Conservation (phyloP, 2,329 filamentous ascomycete species). For the Penicillium sp. region DNA sequence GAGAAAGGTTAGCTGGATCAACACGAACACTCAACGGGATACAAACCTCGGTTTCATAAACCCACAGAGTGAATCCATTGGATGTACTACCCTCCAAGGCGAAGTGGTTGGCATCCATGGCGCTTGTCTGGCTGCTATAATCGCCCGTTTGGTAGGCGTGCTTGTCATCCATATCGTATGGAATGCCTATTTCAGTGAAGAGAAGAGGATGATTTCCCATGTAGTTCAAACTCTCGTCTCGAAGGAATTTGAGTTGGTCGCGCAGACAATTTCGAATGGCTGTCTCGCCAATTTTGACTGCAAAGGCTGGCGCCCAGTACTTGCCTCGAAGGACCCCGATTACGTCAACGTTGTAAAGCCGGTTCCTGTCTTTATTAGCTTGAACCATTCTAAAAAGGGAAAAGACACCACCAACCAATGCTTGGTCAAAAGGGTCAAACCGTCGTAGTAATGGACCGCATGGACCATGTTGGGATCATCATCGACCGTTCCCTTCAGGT, state of each 20-base stretch:
- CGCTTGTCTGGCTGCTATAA: conserved; percentile 86
- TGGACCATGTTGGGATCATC: conserved; percentile 90
- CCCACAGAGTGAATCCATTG: conserved; percentile 86
- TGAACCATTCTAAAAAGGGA: no score
- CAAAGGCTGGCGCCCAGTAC: conserved; percentile 85
- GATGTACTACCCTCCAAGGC: conserved; percentile 79
- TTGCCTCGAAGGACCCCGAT: conserved; percentile 85
- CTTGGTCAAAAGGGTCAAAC: conserved; percentile 94
- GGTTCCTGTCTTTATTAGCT: conserved; percentile 58
- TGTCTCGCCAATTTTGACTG: conserved; percentile 86
- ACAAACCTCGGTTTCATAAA: conserved; percentile 69
- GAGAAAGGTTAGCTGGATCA: neutral
- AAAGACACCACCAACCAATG: conserved; percentile 64
- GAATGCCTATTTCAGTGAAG: conserved; percentile 94
- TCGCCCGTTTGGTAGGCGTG: conserved; percentile 93
- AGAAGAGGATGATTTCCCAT: conserved; percentile 87
- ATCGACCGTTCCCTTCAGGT: conserved; percentile 80
- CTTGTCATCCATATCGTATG: conserved; percentile 98
- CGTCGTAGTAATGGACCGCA: conserved; percentile 94
- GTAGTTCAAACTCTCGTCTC: conserved; percentile 81
- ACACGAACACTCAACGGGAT: neutral
- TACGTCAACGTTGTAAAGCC: conserved; percentile 94
- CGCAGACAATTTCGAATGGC: conserved; percentile 92
- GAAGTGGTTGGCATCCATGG: conserved; percentile 95
- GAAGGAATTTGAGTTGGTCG: conserved; percentile 79